phyloP scores from a whole-genome alignment of 495 filamentous ascomycete genomes.

The Penicillium chermesinum region DNA sequence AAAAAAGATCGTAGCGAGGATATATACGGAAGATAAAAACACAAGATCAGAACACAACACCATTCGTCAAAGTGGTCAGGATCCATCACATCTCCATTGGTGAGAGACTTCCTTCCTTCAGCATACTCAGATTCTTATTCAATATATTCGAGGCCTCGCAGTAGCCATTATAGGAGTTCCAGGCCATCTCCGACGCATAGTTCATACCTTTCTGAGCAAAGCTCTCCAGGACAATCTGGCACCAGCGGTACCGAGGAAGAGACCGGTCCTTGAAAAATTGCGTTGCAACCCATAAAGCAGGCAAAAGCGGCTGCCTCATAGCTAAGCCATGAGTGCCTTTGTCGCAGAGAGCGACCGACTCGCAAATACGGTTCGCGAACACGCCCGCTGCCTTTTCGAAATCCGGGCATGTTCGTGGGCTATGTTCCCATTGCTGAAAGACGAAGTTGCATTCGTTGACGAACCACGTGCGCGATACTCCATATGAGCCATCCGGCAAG shows the following conservation, averaged over 20 bases:
- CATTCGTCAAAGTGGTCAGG: neutral
- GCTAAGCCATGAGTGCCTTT: neutral
- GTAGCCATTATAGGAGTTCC: neutral
- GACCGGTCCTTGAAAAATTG: neutral
- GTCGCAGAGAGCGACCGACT: neutral
- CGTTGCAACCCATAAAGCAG: neutral
- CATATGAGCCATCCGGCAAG: neutral
- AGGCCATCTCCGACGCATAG: neutral
- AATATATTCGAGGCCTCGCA: neutral
- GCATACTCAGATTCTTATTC: neutral
- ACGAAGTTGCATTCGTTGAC: neutral
- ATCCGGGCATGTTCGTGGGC: neutral
- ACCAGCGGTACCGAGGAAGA: neutral
- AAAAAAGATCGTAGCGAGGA: neutral
- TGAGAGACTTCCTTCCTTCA: neutral
- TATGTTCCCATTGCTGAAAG: neutral
- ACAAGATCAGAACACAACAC: too few species aligned
- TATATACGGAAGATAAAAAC: neutral
- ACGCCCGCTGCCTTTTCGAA: neutral
- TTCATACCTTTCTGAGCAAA: neutral
- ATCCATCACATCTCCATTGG: neutral
- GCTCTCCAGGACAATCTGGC: neutral
- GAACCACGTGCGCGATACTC: neutral
- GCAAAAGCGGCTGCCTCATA: neutral
- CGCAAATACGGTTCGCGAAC: neutral